A percentile compares a stretch with the other conserved stretches of the same genome.
Conservation (phyloP, 202 grass and related monocot species). For the Eragrostis tef region DNA sequence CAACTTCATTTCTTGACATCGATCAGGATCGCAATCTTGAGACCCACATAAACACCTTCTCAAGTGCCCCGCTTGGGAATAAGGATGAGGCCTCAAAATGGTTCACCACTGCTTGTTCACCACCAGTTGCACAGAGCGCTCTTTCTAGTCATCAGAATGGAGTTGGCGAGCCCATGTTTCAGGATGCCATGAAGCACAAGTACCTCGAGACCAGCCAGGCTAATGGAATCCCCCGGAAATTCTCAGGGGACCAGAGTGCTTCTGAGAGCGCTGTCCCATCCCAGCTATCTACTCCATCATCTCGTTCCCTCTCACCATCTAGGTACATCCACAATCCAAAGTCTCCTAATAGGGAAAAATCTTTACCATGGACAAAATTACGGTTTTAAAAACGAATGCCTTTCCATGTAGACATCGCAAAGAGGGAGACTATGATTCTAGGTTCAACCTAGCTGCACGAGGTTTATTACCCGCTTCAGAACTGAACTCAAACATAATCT, state of each 20-base stretch:
- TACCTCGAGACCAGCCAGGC: constrained; percentile 48
- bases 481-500: constrained; percentile 61
- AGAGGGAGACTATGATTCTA: constrained; percentile 68
- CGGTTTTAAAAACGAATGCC: not conserved
- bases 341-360: too few relatives aligned
- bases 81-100: constrained; percentile 42
- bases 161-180: constrained; percentile 39
- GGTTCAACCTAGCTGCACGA: constrained; percentile 54
- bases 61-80: constrained; percentile 12
- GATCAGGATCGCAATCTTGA: constrained; percentile 42
- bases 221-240: constrained; percentile 51
- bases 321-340: constrained; percentile 51
- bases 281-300: constrained; percentile 72
- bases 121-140: constrained; percentile 17
- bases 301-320: constrained; percentile 78
- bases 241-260: constrained; percentile 44
- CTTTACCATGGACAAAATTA: not conserved
- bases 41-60: constrained; percentile 31
- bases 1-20: constrained; percentile 18
- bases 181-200: constrained; percentile 45
- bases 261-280: constrained; percentile 56
- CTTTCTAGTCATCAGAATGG: constrained; percentile 43
- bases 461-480: constrained; percentile 57
- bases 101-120: not conserved
- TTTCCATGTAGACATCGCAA: constrained; percentile 61